Evolutionary conservation across 2,329 filamentous ascomycete genomes (phyloP), one percentile per base, ranked within the genome.

Genomic region (Ilyonectria destructans): DNA sequence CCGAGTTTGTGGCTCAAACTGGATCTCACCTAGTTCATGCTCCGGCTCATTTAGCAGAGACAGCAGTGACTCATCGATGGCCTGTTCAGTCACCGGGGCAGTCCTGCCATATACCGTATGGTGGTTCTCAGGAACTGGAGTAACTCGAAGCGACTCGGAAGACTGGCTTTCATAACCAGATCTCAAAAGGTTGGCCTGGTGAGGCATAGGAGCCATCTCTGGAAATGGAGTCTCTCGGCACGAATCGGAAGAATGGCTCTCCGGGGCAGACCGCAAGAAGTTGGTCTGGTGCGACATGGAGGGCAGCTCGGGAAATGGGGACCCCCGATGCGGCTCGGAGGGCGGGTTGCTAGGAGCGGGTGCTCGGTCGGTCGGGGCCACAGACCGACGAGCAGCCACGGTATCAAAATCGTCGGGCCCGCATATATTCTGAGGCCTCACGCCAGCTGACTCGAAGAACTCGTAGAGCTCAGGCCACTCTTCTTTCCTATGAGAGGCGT

Each of bases 401-500:
- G 43, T 46, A 46, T 46, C 17, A 46, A 46, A 46, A 19, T 46
- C 6, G 10, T 46, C 17, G 17, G 43, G 43, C 43, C 43, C 17
- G 43, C 17, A 46, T 46, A 46, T 46, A 46, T 46, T 46, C 21
- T 46, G 17, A 46, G 43, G 43, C 43, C 6, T 46, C 17, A 46
- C 43, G 17, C 43, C 17, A 46, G 43, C 17, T 21, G 17, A 46
- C n/a, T 46, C 17, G 17, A 46, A 46, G 43, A 46, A 46, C 17
- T 46, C 43, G 21, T 46, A 46, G 17, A 46, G 43, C 3, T 46
- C 17, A 46, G 17, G 43, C 43, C 17, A 46, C 17, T 46, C 43
- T 21, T 46, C 43, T 21, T 46, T 46, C 43, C 43, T 46, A 46
- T 46, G 17, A 46, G 43, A 46, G 43, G 43, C 43, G 19, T 46